Evolutionary conservation across 345 rosid genomes (phyloP).

Genomic region (Aurinia saxatilis): DNA sequence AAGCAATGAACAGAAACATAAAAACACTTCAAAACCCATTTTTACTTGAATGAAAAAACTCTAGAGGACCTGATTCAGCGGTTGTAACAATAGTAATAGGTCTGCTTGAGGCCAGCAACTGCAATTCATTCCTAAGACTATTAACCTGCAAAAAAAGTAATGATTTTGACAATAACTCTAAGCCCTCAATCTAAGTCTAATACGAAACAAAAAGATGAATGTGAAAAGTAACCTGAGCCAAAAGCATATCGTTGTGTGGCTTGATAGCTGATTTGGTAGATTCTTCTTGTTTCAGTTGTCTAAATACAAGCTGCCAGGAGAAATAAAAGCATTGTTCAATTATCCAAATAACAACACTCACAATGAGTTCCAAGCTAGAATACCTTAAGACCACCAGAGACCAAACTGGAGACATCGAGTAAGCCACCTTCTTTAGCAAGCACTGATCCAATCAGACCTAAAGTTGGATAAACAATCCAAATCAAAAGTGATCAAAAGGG

Average conservation of each 20-base stretch:
- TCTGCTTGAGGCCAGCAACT: constrained; percentile 39
- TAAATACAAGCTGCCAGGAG: constrained; percentile 36
- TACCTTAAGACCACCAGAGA: constrained; percentile 69
- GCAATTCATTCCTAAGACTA: constrained; percentile 53
- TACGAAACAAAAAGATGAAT: neutral
- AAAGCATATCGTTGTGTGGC: constrained; percentile 43
- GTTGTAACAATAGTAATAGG: constrained; percentile 55
- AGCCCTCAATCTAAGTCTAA: neutral
- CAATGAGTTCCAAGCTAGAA: neutral
- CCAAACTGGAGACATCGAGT: constrained; percentile 35
- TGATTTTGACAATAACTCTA: neutral
- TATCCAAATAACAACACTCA: neutral
- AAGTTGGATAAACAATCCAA: too few relatives aligned
- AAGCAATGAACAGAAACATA: neutral
- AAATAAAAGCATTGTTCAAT: neutral
- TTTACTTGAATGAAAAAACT: neutral
- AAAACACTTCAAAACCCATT: neutral
- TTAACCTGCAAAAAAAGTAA: constrained; percentile 38
- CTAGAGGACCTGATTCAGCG: constrained; percentile 40
- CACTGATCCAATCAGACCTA: constrained; percentile 66
- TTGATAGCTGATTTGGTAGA: constrained; percentile 35
- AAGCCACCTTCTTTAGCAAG: constrained; percentile 53
- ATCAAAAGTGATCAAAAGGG: neutral
- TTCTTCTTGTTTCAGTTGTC: constrained; percentile 42
- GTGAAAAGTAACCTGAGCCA: constrained; percentile 51